phyloP scores from a whole-genome alignment of 1,139 yeast genomes.

The Waltiozyma sp. region DNA sequence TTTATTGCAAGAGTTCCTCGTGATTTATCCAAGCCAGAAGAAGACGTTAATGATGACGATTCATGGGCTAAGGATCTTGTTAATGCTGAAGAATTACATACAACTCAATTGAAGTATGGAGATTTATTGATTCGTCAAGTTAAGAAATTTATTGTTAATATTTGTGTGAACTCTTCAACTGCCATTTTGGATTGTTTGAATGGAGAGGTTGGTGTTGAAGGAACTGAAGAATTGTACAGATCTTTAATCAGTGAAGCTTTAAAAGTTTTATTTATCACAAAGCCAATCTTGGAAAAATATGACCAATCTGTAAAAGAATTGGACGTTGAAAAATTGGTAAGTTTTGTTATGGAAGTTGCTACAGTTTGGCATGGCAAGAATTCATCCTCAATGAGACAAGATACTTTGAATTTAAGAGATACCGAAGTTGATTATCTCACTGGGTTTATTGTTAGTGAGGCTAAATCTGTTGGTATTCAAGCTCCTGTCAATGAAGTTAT shows the following conservation, averaged over 20 bases:
- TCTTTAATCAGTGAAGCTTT: conserved; percentile 40
- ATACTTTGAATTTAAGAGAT: conserved; percentile 43
- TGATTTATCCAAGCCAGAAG: conserved; percentile 7
- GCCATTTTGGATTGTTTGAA: conserved; percentile 67
- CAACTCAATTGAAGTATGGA: conserved; percentile 35
- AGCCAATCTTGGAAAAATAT: conserved; percentile 19
- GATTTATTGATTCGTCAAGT: conserved; percentile 54
- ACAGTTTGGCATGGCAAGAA: conserved; percentile 43
- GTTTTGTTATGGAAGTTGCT: conserved; percentile 31
- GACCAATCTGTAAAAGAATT: conserved; percentile 23
- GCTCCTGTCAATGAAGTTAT: conserved; percentile 23
- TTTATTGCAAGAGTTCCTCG: conserved; percentile 37
- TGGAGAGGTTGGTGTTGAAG: conserved; percentile 46
- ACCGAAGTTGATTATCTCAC: conserved; percentile 78
- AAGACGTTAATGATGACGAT: not conserved
- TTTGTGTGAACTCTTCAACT: conserved; percentile 76
- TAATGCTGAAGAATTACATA: conserved; percentile 27
- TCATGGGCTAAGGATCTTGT: conserved; percentile 11
- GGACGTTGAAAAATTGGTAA: conserved; percentile 32
- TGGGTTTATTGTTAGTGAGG: conserved; percentile 54
- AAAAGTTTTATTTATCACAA: conserved; percentile 20
- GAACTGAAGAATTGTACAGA: conserved; percentile 28
- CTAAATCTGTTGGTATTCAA: conserved; percentile 18
- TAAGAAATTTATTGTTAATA: conserved; percentile 67
- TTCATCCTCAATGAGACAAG: conserved; percentile 85